phyloP scores from a whole-genome alignment of 2,329 filamentous ascomycete genomes.

The Neurospora sp. region DNA sequence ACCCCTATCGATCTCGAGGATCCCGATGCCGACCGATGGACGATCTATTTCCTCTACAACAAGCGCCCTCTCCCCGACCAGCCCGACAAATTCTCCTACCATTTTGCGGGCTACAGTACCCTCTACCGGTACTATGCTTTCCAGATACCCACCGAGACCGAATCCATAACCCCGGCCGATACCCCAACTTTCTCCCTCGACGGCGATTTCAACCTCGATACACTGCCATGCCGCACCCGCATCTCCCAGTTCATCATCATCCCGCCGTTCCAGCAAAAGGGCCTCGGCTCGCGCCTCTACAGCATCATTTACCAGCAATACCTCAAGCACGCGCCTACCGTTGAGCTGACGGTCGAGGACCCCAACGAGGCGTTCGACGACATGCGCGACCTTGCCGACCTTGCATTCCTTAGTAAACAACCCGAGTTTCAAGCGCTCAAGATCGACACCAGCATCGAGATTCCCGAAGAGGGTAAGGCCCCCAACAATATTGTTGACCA shows the following conservation, averaged over 20 bases:
- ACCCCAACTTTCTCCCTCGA: conserved; percentile 28
- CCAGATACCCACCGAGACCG: conserved; percentile 23
- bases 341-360: conserved; percentile 87
- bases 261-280: conserved; percentile 73
- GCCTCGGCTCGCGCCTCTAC: conserved; percentile 75
- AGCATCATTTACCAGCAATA: conserved; percentile 65
- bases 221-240: conserved; percentile 67
- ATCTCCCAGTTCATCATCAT: conserved; percentile 92
- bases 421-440: conserved; percentile 48
- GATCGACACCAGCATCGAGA: conserved; percentile 40
- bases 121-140: conserved; percentile 78
- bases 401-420: conserved; percentile 51
- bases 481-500: conserved; percentile 49
- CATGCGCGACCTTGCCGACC: conserved; percentile 65
- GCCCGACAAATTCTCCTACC: conserved; percentile 51
- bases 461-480: conserved; percentile 35
- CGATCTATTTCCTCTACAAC: conserved; percentile 77
- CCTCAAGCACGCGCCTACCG: conserved; percentile 55
- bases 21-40: conserved; percentile 75
- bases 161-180: conserved; percentile 25
- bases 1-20: conserved; percentile 59
- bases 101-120: conserved; percentile 81
- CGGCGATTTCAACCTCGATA: conserved; percentile 40
- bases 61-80: conserved; percentile 38
- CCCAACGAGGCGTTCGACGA: conserved; percentile 82